Percentiles rank a stretch among this genome's conserved stretches.
Evolutionary conservation across 805 yeast species (phyloP).

Genomic region (Myxozyma lipomycoides): DNA sequence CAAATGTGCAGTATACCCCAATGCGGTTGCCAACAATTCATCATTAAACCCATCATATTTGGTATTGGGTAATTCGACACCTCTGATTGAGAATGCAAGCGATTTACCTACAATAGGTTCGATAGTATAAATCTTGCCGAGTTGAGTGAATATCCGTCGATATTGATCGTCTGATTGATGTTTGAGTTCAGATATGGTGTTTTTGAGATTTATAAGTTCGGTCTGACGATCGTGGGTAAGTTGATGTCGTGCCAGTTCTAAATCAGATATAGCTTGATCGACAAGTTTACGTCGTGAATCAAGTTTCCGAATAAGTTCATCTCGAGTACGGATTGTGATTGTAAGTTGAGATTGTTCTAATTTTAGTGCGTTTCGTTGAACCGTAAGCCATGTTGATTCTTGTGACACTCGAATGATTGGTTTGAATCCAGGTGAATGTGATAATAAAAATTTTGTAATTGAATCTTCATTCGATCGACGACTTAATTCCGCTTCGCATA

Average conservation of each 20-base stretch:
- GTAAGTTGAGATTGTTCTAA: slow-evolving; percentile 8
- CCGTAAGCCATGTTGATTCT: slow-evolving; percentile 13
- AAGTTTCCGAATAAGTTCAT: slow-evolving; percentile 5
- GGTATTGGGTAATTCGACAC: slow-evolving; percentile 35
- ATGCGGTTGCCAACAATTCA: slow-evolving; percentile 39
- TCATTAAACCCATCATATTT: slow-evolving; percentile 24
- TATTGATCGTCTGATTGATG: background rate
- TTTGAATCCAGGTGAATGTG: slow-evolving; percentile 6
- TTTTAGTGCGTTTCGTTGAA: slow-evolving; percentile 8
- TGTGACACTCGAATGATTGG: slow-evolving; percentile 6
- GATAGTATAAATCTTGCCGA: slow-evolving; percentile 36
- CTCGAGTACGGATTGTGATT: background rate
- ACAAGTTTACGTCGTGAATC: slow-evolving; percentile 8
- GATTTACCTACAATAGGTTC: slow-evolving; percentile 29
- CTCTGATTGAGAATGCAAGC: slow-evolving; percentile 38
- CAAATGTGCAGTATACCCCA: slow-evolving; percentile 47
- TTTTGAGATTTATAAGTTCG: background rate
- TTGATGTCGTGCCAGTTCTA: slow-evolving; percentile 1
- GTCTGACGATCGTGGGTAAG: background rate
- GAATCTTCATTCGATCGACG: slow-evolving; percentile 16
- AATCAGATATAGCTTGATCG: background rate
- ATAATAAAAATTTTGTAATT: slow-evolving; percentile 4
- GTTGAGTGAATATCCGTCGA: background rate
- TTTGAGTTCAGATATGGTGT: background rate
- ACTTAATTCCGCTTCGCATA: slow-evolving; percentile 11